phyloP scores from a whole-genome alignment of 192 early-diverging fungal genomes.

The Backusella tuberculispora region DNA sequence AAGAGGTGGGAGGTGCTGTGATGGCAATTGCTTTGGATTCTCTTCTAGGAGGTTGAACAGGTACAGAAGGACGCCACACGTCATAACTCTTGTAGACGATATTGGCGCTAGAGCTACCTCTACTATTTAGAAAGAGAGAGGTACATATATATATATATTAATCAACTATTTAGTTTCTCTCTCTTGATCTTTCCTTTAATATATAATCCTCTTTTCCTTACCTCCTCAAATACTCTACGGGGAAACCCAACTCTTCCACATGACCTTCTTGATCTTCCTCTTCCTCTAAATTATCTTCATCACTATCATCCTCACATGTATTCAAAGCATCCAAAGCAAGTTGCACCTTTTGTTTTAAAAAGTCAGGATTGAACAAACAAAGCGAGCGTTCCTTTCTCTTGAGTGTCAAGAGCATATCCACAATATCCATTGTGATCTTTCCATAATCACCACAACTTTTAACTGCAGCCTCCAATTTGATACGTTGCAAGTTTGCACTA shows the following conservation, averaged over 20 bases:
- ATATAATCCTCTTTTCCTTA: no score
- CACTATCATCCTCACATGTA: slow-evolving; percentile 24
- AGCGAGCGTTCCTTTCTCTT: slow-evolving; percentile 49
- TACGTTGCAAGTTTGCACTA: slow-evolving; percentile 30
- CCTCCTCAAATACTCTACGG: not conserved
- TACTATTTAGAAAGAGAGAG: not conserved
- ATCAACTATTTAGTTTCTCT: not conserved
- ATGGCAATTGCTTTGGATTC: slow-evolving; percentile 17
- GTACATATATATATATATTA: not conserved
- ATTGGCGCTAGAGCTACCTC: not conserved
- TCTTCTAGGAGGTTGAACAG: not conserved
- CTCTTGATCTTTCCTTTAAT: not conserved
- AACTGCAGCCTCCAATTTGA: slow-evolving; percentile 44
- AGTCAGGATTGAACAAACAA: slow-evolving; percentile 50
- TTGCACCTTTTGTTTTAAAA: slow-evolving; percentile 42
- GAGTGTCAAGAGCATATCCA: slow-evolving; percentile 48
- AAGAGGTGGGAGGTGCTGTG: not conserved
- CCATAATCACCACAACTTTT: slow-evolving; percentile 27
- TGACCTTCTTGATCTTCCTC: slow-evolving; percentile 19
- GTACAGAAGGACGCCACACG: not conserved
- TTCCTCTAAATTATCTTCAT: slow-evolving; percentile 12
- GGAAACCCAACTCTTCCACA: not conserved
- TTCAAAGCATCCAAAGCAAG: slow-evolving; percentile 43
- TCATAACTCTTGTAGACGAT: not conserved
- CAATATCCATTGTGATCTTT: slow-evolving; percentile 37